Evolutionary conservation across 495 filamentous ascomycete genomes (phyloP).

Genomic region (Podospora anserina): DNA sequence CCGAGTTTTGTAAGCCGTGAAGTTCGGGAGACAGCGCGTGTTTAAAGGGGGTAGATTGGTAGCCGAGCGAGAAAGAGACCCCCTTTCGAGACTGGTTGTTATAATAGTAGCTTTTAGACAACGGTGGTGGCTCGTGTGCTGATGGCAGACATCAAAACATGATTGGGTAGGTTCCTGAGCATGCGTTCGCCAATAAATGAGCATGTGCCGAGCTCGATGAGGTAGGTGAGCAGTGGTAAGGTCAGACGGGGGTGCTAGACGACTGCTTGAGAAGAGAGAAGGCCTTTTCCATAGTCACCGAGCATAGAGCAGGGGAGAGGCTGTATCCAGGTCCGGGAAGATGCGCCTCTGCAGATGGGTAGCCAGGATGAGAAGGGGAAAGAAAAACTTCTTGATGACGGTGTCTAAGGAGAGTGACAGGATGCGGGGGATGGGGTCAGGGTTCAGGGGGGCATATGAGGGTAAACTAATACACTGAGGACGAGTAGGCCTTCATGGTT

Average conservation of each 20-base stretch:
- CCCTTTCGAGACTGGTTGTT: conserved; percentile 20
- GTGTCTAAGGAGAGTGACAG: conserved; percentile 11
- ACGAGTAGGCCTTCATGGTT: conserved; percentile 20
- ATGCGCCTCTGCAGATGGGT: conserved; percentile 34
- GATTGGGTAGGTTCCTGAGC: conserved; percentile 41
- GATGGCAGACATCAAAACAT: conserved; percentile 34
- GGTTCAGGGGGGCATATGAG: conserved; percentile 24
- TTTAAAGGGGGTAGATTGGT: conserved; percentile 19
- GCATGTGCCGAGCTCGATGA: conserved; percentile 30
- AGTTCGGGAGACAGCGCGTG: conserved; percentile 2
- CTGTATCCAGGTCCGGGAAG: conserved; percentile 39
- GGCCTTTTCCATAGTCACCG: conserved; percentile 41
- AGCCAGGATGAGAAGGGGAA: conserved; percentile 19
- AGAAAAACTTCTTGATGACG: conserved; percentile 26
- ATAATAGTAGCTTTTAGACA: conserved; percentile 26
- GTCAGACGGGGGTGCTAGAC: conserved; percentile 33
- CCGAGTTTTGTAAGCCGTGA: background rate
- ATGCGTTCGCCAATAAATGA: conserved; percentile 40
- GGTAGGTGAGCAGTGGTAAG: conserved; percentile 27
- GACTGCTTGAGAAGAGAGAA: conserved; percentile 32
- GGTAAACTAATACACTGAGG: conserved; percentile 21
- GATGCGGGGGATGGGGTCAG: conserved; percentile 30
- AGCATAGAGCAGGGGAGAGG: conserved; percentile 32
- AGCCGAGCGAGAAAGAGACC: conserved; percentile 17
- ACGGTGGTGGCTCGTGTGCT: conserved; percentile 37